Evolutionary conservation across 2,329 filamentous ascomycete genomes (phyloP), one percentile per base, ranked within the genome.

Genomic region (Iodosphaeria phyllophila): DNA sequence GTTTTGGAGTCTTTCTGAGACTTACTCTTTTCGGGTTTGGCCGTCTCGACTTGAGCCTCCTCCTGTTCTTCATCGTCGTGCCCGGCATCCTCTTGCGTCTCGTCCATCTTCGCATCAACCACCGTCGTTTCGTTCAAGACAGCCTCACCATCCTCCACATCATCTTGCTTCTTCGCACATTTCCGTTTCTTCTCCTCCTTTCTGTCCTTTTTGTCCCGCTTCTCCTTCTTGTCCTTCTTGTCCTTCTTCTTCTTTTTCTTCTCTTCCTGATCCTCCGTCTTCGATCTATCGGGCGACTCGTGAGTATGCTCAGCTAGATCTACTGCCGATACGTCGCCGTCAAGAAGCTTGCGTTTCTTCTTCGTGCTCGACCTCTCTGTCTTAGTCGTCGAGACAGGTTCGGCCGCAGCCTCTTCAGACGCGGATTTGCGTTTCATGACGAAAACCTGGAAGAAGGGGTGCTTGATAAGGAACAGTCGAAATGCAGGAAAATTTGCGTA

Each of bases 241-340:
- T 39, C 32, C 20, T 38, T 22, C 35, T 42, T 43, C 32, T 38
- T 40, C 38, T n/a, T n/a, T n/a, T 43, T 39, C 34, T 28, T 29
- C 12, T 19, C 23, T 18, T 34, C 33, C 34, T 37, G 35, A 16
- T 22, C 19, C 23, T 35, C 35, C 26, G 36, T 38, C 24, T 31
- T 32, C 22, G 16, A 13, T 13, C 20, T 22, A n/a, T 27, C 4
- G 9, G 26, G 18, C 14, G 30, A 34, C 8, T 29, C 29, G 11
- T 30, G n/a, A n/a, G n/a, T n/a, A n/a, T 26, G 30, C 34, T 40
- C 20, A 37, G 8, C n/a, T n/a, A n/a, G n/a, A n/a, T n/a, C n/a
- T n/a, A n/a, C n/a, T n/a, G n/a, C n/a, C n/a, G n/a, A n/a, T n/a
- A n/a, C n/a, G n/a, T n/a, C n/a, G n/a, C n/a, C n/a, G n/a, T n/a